These are phyloP conservation scores for Hysterangium stoloniferum DNA, from an alignment of 768 basidiomycete genomes.

Conservation along the genomic window DNA sequence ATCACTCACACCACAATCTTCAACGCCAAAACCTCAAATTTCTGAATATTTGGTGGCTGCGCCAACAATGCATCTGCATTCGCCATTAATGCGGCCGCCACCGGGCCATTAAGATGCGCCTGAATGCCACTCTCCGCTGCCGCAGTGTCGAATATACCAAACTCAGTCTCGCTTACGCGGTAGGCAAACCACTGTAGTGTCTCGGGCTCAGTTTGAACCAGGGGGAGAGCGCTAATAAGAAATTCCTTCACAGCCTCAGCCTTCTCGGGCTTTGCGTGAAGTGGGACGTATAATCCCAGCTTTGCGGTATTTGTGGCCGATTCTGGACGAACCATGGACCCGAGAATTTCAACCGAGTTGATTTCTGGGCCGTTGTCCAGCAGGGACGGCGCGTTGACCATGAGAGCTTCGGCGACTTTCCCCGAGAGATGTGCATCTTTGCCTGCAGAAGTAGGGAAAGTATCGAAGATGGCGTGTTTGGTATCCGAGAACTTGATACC, in stretches of 20 bases:
- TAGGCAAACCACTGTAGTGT: slow-evolving; percentile 34
- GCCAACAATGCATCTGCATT: slow-evolving; percentile 26
- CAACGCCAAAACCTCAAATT: slow-evolving; percentile 29
- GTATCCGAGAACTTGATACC: slow-evolving; percentile 25
- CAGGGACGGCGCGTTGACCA: slow-evolving; percentile 25
- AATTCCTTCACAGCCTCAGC: slow-evolving; percentile 29
- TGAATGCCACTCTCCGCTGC: slow-evolving; percentile 25
- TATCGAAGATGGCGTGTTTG: slow-evolving; percentile 30
- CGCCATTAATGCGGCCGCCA: slow-evolving; percentile 28
- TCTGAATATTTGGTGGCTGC: slow-evolving; percentile 24
- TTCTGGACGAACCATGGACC: slow-evolving; percentile 23
- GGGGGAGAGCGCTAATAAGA: slow-evolving; percentile 25
- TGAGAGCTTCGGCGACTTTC: slow-evolving; percentile 29
- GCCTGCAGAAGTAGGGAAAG: slow-evolving; percentile 28
- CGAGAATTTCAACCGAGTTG: slow-evolving; percentile 23
- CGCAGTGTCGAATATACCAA: slow-evolving; percentile 34
- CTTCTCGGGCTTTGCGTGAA: slow-evolving; percentile 31
- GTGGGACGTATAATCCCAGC: slow-evolving; percentile 26
- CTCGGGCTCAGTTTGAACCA: slow-evolving; percentile 28
- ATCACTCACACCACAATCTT: slow-evolving; percentile 17
- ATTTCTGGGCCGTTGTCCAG: slow-evolving; percentile 24
- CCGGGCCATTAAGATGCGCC: slow-evolving; percentile 28
- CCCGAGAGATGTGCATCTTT: slow-evolving; percentile 30
- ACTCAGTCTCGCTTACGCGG: slow-evolving; percentile 30
- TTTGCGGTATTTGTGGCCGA: slow-evolving; percentile 13